Conservation (phyloP, 495 filamentous ascomycete species). For the Alectoria sarmentosa region DNA sequence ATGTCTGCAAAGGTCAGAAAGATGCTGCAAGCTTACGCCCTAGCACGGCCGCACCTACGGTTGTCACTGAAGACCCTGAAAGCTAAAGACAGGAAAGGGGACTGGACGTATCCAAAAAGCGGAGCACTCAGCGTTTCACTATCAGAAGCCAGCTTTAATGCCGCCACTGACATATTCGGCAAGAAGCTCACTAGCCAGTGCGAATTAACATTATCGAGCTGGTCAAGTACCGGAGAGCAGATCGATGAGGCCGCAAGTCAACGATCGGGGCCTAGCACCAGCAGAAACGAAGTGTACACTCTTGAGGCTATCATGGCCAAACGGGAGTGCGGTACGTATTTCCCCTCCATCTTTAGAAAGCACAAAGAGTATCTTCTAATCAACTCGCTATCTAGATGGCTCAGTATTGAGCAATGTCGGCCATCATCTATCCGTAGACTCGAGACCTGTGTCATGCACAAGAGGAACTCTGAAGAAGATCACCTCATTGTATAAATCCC, state of each 20-base stretch:
- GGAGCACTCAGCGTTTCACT: background rate
- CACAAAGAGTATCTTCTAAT: background rate
- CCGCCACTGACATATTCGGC: slow-evolving; percentile 64
- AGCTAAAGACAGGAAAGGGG: slow-evolving; percentile 52
- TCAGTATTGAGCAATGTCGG: slow-evolving; percentile 51
- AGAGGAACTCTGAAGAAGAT: slow-evolving; percentile 64
- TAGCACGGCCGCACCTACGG: slow-evolving; percentile 57
- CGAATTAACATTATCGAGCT: slow-evolving; percentile 33
- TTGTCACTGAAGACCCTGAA: slow-evolving; percentile 63
- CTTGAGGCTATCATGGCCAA: slow-evolving; percentile 10
- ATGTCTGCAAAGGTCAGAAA: slow-evolving; percentile 57
- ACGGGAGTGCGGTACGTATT: slow-evolving; percentile 29
- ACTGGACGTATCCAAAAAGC: slow-evolving; percentile 63
- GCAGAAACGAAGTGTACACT: slow-evolving; percentile 39
- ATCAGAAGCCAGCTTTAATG: slow-evolving; percentile 50
- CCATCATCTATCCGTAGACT: slow-evolving; percentile 69
- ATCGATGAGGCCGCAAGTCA: slow-evolving; percentile 10
- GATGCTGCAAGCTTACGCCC: slow-evolving; percentile 65
- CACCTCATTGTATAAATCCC: slow-evolving; percentile 50
- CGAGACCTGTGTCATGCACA: slow-evolving; percentile 58
- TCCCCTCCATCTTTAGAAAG: background rate
- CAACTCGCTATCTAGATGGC: slow-evolving; percentile 29
- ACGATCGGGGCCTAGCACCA: slow-evolving; percentile 34
- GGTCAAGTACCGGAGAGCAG: slow-evolving; percentile 12
- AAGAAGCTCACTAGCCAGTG: slow-evolving; percentile 54